Percentiles rank a stretch among this genome's conserved stretches.
Conservation (phyloP, 2,329 filamentous ascomycete species). For the Pseudopithomyces maydicus region DNA sequence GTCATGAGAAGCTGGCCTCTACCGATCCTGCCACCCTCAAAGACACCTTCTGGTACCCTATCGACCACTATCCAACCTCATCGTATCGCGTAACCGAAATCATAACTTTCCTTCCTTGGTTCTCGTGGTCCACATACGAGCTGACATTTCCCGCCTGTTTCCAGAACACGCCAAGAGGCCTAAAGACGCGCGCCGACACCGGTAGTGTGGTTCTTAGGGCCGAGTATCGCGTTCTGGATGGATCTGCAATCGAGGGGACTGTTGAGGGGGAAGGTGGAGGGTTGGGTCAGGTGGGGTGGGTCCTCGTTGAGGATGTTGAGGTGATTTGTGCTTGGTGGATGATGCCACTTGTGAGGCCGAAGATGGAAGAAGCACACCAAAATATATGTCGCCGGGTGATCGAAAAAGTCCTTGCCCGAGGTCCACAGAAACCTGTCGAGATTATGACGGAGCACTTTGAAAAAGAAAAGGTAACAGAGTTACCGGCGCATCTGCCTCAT, state of each 20-base stretch:
- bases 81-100: conserved; percentile 39
- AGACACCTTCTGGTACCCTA: conserved; percentile 44
- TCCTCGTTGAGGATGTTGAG: conserved; percentile 43
- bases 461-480: no score
- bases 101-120: conserved; percentile 34
- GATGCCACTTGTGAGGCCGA: conserved; percentile 42
- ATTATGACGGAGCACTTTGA: conserved; percentile 13
- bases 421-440: conserved; percentile 22
- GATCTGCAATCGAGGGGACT: conserved; percentile 29
- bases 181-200: conserved; percentile 40
- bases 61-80: conserved; percentile 30
- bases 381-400: conserved; percentile 41
- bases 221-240: conserved; percentile 37
- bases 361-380: conserved; percentile 39
- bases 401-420: conserved; percentile 36
- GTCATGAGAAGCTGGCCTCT: conserved; percentile 29
- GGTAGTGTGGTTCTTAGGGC: conserved; percentile 36
- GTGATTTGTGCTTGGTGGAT: conserved; percentile 40
- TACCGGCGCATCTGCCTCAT: no score
- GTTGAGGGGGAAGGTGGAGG: conserved; percentile 40
- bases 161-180: conserved; percentile 38
- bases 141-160: conserved; percentile 39
- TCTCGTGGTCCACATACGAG: conserved; percentile 37
- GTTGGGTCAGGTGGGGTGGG: conserved; percentile 37
- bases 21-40: conserved; percentile 30